These are phyloP conservation scores for Singerocomus inundabilis DNA, from an alignment of 1,284 basidiomycete genomes.

Conservation along the genomic window DNA sequence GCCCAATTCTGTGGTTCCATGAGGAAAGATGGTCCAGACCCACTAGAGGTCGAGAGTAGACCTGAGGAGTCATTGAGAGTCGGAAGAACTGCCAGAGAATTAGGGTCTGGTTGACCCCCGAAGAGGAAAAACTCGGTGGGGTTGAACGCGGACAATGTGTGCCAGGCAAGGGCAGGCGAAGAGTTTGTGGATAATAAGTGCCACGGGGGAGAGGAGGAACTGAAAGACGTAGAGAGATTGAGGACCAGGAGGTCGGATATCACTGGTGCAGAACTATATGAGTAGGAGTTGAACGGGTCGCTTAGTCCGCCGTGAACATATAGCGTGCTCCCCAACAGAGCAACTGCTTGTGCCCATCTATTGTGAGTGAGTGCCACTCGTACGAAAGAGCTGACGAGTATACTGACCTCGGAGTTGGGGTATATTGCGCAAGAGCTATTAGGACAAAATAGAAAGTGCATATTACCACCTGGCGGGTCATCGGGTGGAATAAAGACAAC, in stretches of 20 bases:
- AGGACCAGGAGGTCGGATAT: constrained; percentile 69
- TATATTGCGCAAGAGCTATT: constrained; percentile 24
- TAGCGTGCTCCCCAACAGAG: constrained; percentile 59
- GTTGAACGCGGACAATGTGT: constrained; percentile 69
- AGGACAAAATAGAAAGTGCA: constrained; percentile 15
- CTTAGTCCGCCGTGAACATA: constrained; percentile 79
- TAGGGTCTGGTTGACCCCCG: constrained; percentile 70
- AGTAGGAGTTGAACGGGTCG: constrained; percentile 63
- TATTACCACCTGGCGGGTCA: constrained; percentile 8
- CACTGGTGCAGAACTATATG: constrained; percentile 74
- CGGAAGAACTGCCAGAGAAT: constrained; percentile 51
- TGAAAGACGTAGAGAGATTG: constrained; percentile 60
- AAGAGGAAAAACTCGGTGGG: constrained; percentile 58
- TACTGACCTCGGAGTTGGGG: constrained; percentile 26
- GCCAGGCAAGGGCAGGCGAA: constrained; percentile 71
- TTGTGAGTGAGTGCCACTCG: constrained; percentile 8
- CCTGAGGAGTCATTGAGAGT: constrained; percentile 62
- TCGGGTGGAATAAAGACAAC: constrained; percentile 6
- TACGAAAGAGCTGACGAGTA: not conserved
- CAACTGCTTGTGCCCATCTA: constrained; percentile 82
- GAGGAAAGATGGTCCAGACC: constrained; percentile 43
- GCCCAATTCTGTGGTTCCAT: constrained; percentile 56
- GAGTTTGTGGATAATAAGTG: constrained; percentile 50
- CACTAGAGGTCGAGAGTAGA: constrained; percentile 47
- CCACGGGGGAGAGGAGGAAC: constrained; percentile 65